Base-by-base conservation (phyloP, 139 green algal genomes). In the Haematococcus lacustris region DNA sequence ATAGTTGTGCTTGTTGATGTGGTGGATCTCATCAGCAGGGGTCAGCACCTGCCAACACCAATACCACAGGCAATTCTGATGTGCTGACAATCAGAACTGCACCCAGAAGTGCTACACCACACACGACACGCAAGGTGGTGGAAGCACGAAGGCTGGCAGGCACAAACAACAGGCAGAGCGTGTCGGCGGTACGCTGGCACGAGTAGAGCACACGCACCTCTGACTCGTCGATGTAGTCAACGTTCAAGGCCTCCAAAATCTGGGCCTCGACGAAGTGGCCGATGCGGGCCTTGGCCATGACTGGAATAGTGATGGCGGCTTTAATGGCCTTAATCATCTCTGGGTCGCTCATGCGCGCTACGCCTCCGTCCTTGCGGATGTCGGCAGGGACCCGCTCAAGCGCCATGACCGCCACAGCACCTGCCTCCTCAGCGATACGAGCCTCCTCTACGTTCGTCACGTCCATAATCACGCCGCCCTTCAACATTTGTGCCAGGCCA, bases 1-100 rank as follows among this genome's bases (percentile, higher is more conserved):
- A 89, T 97, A 99, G 83, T 97, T 95, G 87, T 98, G 95, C 92
- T 99, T 99, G 93, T 98, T 98, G 82, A 97, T 99, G 95, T 99
- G 95, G 85, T 99, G 92, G 39, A 95, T 83, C 70, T 99, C 95
- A 76, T 99, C 95, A 32, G 95, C 95, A 28, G 95, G 95, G 7
- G 95, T 99, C 9, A 99, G 87, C 51, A 99, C 91, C 90, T 96
- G 79, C 17, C 23, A n/a, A n/a, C n/a, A n/a, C n/a, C n/a, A n/a
- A n/a, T n/a, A n/a, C n/a, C n/a, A n/a, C n/a, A n/a, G n/a, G n/a
- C n/a, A n/a, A n/a, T n/a, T n/a, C n/a, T n/a, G n/a, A n/a, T n/a
- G n/a, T n/a, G n/a, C n/a, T n/a, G n/a, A n/a, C n/a, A n/a, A n/a
- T n/a, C n/a, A n/a, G n/a, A n/a, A n/a, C n/a, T n/a, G n/a, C n/a